phyloP scores from a whole-genome alignment of 2,329 filamentous ascomycete genomes.

The Sporothrix luriei region DNA sequence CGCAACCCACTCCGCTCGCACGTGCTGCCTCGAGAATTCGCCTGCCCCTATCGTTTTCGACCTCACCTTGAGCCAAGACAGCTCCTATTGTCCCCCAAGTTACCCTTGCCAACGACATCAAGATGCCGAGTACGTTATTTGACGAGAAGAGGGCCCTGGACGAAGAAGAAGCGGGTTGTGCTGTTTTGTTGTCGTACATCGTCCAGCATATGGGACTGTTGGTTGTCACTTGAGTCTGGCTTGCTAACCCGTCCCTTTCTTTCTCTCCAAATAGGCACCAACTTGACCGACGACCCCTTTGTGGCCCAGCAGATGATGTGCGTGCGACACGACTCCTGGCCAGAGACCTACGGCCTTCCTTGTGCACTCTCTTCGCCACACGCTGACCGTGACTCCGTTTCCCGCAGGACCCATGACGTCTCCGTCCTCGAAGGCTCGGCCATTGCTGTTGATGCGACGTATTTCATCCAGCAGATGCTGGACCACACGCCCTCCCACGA shows the following conservation, averaged over 20 bases:
- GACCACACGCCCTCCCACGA: slow-evolving; percentile 72
- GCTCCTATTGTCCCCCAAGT: background rate
- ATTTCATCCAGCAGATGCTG: slow-evolving; percentile 81
- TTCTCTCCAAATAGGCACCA: slow-evolving; percentile 5
- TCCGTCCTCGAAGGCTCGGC: slow-evolving; percentile 72
- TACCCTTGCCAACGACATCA: background rate
- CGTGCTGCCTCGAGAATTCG: background rate
- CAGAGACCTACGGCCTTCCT: background rate
- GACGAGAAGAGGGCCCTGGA: background rate
- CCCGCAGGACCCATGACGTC: slow-evolving; percentile 60
- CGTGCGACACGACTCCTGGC: background rate
- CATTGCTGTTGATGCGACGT: slow-evolving; percentile 84
- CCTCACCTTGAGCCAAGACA: background rate
- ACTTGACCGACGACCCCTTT: slow-evolving; percentile 35
- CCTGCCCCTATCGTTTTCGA: background rate
- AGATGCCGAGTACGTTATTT: slow-evolving; percentile 3
- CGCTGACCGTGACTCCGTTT: background rate
- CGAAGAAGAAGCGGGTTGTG: too few species aligned
- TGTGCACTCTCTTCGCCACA: background rate
- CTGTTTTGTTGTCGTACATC: too few species aligned
- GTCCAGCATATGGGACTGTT: background rate
- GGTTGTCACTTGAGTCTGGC: background rate
- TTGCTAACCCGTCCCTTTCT: background rate
- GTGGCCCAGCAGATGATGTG: slow-evolving; percentile 38
- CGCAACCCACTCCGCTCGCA: background rate